Evolutionary conservation across 495 filamentous ascomycete genomes (phyloP).

Genomic region (Thozetella sp.): DNA sequence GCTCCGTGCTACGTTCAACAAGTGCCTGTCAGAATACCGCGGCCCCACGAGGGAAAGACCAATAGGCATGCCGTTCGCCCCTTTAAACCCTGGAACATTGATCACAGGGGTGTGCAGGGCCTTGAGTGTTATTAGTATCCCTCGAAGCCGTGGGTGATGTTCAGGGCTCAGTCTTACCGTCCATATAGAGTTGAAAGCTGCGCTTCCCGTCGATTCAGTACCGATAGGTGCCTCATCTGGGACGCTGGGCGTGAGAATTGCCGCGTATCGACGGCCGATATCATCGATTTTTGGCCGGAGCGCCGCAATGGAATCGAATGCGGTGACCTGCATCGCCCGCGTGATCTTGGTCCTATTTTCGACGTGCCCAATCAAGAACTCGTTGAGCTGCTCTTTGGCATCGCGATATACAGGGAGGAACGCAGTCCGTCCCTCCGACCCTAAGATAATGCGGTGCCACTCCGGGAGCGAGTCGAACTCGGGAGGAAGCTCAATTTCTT

Average conservation of each 20-base stretch:
- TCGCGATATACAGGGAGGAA: slow-evolving; percentile 48
- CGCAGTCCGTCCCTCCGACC: slow-evolving; percentile 38
- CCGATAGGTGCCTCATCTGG: slow-evolving; percentile 52
- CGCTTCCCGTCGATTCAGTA: slow-evolving; percentile 39
- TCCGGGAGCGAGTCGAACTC: slow-evolving; percentile 42
- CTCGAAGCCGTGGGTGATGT: too few species aligned
- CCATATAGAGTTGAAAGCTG: slow-evolving; percentile 38
- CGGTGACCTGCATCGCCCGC: slow-evolving; percentile 38
- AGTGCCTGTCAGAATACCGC: slow-evolving; percentile 44
- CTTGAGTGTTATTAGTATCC: slow-evolving; percentile 10
- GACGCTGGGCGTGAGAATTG: slow-evolving; percentile 50
- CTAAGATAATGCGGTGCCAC: slow-evolving; percentile 41
- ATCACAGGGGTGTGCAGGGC: slow-evolving; percentile 49
- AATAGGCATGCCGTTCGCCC: slow-evolving; percentile 48
- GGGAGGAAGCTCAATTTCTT: slow-evolving; percentile 44
- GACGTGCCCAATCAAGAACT: slow-evolving; percentile 37
- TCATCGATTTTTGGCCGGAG: slow-evolving; percentile 47
- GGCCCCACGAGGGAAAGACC: slow-evolving; percentile 45
- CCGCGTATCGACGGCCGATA: slow-evolving; percentile 44
- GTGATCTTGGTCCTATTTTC: slow-evolving; percentile 38
- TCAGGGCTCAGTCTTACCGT: slow-evolving; percentile 26
- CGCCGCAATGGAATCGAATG: slow-evolving; percentile 43
- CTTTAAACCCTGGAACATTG: slow-evolving; percentile 51
- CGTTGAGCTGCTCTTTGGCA: slow-evolving; percentile 37
- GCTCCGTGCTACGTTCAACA: slow-evolving; percentile 41